Evolutionary conservation across 225 moss, liverwort and hornwort species (phyloP), one percentile per base, ranked within the genome.

Genomic region (Physcomitrium patens): DNA sequence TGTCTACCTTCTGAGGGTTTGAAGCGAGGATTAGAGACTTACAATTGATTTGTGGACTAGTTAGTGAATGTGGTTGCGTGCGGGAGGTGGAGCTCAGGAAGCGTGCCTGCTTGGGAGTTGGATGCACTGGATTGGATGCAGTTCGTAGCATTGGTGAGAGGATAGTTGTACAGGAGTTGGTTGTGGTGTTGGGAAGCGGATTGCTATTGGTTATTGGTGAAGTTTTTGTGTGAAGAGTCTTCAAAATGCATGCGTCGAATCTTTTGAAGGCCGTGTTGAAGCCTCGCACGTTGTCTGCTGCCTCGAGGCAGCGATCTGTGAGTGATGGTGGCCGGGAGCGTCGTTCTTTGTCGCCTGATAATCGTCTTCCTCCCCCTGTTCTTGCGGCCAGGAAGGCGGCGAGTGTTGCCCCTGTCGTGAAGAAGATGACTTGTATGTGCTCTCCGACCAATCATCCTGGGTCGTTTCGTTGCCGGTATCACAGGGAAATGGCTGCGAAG

Each of bases 171-270:
- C 19, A 20, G n/a, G 23, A 22, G 26, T 26, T 62, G 61, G 26
- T 62, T 62, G 22, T 62, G 3, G 11, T 10, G 13, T 57, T 57
- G 57, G 9, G 57, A 28, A 26, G 12, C 20, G 41, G 17, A 26
- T 65, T n/a, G n/a, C n/a, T 44, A 11, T 49, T 49, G 48, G 3
- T 0, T 11, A 49, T 15, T 15, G 5, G 24, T 24, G 24, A 24
- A 49, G 11, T 49, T 49, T n/a, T n/a, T n/a, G n/a, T 37, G 31
- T 37, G 31, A 15, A 11, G 2, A 15, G 11, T 12, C 15, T 49
- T 11, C 63, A 63, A 63, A 65, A 89, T 89, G 89, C 81, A 89
- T 73, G 89, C 89, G 22, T 82, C 83, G 53, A 89, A 85, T 42
- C 81, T 89, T 17, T 47, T 89, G 67, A 89, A 86, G 68, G 76